Percentiles rank a stretch among this genome's conserved stretches.
phyloP scores from a whole-genome alignment of 495 filamentous ascomycete genomes.

The Hypomontagnella submonticulosa region DNA sequence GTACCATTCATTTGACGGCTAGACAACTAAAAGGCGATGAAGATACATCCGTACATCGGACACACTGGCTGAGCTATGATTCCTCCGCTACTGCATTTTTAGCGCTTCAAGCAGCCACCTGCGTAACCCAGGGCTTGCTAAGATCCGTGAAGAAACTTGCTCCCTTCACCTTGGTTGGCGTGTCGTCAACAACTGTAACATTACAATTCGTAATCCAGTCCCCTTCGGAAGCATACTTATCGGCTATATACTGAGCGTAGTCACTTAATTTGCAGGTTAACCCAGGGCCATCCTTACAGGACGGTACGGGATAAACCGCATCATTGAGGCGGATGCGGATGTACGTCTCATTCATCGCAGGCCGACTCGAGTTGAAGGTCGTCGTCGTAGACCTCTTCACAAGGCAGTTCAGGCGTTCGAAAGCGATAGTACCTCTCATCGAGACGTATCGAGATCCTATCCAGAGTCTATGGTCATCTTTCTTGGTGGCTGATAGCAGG shows the following conservation, averaged over 20 bases:
- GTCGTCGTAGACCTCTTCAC: neutral
- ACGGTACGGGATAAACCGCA: conserved; percentile 62
- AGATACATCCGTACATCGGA: too few relatives aligned
- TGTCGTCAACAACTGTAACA: conserved; percentile 48
- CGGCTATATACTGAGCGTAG: conserved; percentile 56
- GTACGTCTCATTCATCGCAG: conserved; percentile 41
- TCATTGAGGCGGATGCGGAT: conserved; percentile 65
- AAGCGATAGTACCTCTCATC: conserved; percentile 67
- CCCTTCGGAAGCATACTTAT: conserved; percentile 56
- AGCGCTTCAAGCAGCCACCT: conserved; percentile 17
- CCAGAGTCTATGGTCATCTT: conserved; percentile 53
- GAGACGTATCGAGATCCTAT: conserved; percentile 60
- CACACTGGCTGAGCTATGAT: neutral
- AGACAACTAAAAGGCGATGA: too few relatives aligned
- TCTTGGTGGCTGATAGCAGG: conserved; percentile 53
- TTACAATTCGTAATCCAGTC: conserved; percentile 58
- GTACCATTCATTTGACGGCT: too few relatives aligned
- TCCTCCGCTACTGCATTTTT: neutral
- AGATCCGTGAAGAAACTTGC: conserved; percentile 62
- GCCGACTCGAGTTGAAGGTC: neutral
- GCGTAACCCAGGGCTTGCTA: conserved; percentile 46
- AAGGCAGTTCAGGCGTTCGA: conserved; percentile 61
- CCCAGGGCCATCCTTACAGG: conserved; percentile 60
- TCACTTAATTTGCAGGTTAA: conserved; percentile 57
- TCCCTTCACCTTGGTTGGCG: conserved; percentile 52